Base-by-base conservation (phyloP, 106 monocot genomes). In the Dendrobium chrysotoxum region DNA sequence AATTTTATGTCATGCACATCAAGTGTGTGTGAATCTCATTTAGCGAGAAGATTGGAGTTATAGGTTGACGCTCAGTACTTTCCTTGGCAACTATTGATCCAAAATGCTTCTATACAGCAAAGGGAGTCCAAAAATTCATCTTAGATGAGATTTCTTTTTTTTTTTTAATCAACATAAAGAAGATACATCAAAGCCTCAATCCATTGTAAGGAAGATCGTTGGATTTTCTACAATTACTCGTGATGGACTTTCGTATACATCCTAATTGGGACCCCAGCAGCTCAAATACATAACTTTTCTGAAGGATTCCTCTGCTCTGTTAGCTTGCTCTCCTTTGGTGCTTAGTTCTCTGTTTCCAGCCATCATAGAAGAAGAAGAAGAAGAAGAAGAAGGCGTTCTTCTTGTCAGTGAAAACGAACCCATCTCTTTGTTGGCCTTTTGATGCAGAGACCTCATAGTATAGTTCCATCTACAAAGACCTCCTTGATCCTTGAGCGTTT, bases 401-500 rank as follows among this genome's bases (percentile, higher is more conserved):
- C 23, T 28, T 21, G 70, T 4, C 31, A 35, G 12, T 70, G 70
- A 30, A 70, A 70, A 23, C 15, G 70, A 35, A 70, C 15, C 16
- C 70, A 70, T 30, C 35, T 70, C 70, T 31, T 70, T 70, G 8
- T 12, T 74, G 8, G 74, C 74, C 40, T 74, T 74, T 35, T 17
- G 18, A 21, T 74, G 74, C 6, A 74, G 40, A 21, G 74, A 74
- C n/a, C 74, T 35, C 15, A 86, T 31, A 7, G 72, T 74, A 28
- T 86, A 57, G 79, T 87, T 90, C 87, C 87, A 90, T 81, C 87
- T 68, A 35, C 87, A 87, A 66, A 90, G 70, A 1, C 90, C 86
- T 13, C 28, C 86, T 40, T 88, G 88, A 40, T 90, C 90, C 47
- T 90, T 90, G 4, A 86, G 79, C 1, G 86, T 80, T 53, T 90